These are phyloP conservation scores for Ganoderma sinense DNA, from an alignment of 1,284 basidiomycete species.

Conservation along the genomic window DNA sequence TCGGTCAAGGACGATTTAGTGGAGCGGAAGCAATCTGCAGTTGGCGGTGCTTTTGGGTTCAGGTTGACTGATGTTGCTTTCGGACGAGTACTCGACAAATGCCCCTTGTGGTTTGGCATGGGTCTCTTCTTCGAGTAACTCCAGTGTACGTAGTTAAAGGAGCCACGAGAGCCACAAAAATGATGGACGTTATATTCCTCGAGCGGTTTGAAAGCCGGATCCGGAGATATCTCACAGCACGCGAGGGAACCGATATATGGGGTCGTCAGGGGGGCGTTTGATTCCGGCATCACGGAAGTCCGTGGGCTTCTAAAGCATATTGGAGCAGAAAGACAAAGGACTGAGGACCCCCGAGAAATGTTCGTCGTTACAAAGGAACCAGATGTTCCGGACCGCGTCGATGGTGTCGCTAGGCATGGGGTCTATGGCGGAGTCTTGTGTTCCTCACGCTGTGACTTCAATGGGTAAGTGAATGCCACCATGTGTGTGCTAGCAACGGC, in stretches of 20 bases:
- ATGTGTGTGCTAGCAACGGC: background rate
- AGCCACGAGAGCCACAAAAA: background rate
- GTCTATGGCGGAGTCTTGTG: background rate
- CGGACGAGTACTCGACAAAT: background rate
- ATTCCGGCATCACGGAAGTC: background rate
- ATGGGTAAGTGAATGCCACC: background rate
- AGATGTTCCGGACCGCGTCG: background rate
- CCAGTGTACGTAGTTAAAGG: background rate
- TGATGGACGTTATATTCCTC: background rate
- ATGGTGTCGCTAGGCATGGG: background rate
- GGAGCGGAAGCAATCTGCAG: background rate
- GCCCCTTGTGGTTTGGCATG: background rate
- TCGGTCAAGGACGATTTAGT: background rate
- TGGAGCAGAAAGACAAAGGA: background rate
- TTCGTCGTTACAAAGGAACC: background rate
- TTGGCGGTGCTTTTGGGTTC: background rate
- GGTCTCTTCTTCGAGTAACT: background rate
- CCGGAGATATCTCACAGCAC: background rate
- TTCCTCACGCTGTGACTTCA: background rate
- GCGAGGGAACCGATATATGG: background rate
- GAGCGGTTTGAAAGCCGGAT: no score
- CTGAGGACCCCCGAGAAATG: background rate
- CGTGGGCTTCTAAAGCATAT: background rate
- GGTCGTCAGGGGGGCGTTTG: background rate
- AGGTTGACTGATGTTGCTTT: background rate